Conservation (phyloP, 257 asterid genomes). For the Ilex asprella region DNA sequence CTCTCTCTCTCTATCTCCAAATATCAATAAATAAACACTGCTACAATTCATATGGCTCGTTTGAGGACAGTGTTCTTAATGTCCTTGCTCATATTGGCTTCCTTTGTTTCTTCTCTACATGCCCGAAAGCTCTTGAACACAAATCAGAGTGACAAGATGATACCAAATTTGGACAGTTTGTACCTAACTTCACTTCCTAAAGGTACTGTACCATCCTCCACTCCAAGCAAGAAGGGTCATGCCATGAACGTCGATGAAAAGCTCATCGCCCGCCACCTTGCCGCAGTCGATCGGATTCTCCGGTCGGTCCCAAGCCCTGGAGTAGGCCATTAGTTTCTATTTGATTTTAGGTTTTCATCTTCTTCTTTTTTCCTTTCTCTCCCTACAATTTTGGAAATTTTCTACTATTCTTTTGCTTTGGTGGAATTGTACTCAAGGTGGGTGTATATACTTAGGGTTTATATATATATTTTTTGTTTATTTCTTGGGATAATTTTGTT, state of each 20-base stretch:
- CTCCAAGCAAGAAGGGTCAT: conserved; percentile 52
- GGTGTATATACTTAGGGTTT: too few relatives aligned
- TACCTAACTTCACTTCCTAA: conserved; percentile 44
- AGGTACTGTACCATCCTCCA: conserved; percentile 43
- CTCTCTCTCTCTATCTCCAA: not conserved
- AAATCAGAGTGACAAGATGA: conserved; percentile 7
- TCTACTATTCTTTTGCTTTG: too few relatives aligned
- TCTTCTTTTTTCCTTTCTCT: conserved; percentile 18
- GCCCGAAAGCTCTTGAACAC: conserved; percentile 33
- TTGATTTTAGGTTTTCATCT: conserved; percentile 1
- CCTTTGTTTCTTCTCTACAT: conserved; percentile 16
- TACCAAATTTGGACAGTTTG: conserved; percentile 16
- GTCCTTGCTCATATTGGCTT: conserved; percentile 20
- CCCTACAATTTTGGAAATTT: not conserved
- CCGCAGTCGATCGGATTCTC: conserved; percentile 44
- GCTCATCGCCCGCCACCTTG: conserved; percentile 49
- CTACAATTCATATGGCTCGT: conserved; percentile 18
- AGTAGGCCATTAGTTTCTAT: conserved; percentile 37
- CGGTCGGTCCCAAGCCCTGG: conserved; percentile 82
- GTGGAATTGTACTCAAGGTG: too few relatives aligned
- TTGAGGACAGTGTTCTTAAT: conserved; percentile 14
- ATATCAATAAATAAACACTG: not conserved
- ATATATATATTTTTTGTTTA: too few relatives aligned
- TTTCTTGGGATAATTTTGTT: too few relatives aligned
- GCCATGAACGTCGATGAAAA: conserved; percentile 29